Evolutionary conservation across 192 early-diverging fungal species (phyloP).

Genomic region (Podila epigama): DNA sequence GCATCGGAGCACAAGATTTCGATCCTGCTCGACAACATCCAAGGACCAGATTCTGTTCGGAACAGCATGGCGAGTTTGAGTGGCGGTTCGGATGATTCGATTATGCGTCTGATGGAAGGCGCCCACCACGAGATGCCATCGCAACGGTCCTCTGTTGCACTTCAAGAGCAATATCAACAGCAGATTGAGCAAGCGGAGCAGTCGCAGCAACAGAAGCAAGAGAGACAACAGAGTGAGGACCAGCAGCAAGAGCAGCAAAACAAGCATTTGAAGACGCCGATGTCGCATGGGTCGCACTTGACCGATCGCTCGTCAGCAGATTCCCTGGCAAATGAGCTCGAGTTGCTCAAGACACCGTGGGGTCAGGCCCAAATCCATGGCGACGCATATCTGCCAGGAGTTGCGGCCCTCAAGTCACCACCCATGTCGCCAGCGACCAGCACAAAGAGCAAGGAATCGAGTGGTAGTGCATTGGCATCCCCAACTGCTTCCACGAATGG

Average conservation of each 20-base stretch:
- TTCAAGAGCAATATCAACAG: not conserved
- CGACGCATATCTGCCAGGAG: not conserved
- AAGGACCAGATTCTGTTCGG: constrained; percentile 39
- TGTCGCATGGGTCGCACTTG: constrained; percentile 33
- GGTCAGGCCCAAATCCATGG: constrained; percentile 19
- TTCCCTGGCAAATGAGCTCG: constrained; percentile 43
- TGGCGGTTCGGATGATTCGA: constrained; percentile 29
- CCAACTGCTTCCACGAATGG: too few relatives aligned
- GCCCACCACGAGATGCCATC: constrained; percentile 8
- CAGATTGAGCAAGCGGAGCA: not conserved
- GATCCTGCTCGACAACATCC: constrained; percentile 40
- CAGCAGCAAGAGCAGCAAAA: not conserved
- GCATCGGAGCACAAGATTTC: constrained; percentile 44
- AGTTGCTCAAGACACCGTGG: constrained; percentile 26
- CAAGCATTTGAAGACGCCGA: constrained; percentile 7
- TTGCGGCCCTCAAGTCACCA: too few relatives aligned
- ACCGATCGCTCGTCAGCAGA: constrained; percentile 38
- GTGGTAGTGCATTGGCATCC: too few relatives aligned
- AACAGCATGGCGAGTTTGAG: constrained; percentile 40
- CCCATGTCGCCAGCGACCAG: too few relatives aligned
- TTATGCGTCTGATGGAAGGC: constrained; percentile 32
- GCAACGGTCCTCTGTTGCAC: not conserved
- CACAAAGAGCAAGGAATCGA: too few relatives aligned
- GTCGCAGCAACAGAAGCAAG: not conserved
- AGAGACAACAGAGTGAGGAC: not conserved